A percentile compares a stretch with the other conserved stretches of the same genome.
These are phyloP conservation scores for Vitis riparia DNA, from an alignment of 164 flowering plant genomes.

Conservation along the genomic window DNA sequence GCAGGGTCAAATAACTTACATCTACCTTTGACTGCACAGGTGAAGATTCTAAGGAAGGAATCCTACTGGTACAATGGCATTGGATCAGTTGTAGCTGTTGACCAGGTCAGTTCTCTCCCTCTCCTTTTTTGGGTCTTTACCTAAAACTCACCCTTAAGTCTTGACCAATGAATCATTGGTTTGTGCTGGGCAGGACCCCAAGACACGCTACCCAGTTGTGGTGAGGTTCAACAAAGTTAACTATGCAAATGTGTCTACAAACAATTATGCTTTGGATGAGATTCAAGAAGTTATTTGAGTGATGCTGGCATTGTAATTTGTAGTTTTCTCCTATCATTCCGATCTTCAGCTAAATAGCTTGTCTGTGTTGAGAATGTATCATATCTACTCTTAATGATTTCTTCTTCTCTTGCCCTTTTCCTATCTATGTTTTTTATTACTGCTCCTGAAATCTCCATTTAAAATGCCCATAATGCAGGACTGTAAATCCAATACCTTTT, in stretches of 20 bases:
- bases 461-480: not conserved
- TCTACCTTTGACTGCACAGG: conserved; percentile 39
- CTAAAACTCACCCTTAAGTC: too few relatives aligned
- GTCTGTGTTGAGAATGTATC: conserved; percentile 13
- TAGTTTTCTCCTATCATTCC: conserved; percentile 1
- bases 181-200: conserved; percentile 62
- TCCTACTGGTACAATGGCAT: conserved; percentile 94
- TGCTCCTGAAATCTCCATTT: not conserved
- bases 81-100: conserved; percentile 94
- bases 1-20: too few relatives aligned
- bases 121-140: not conserved
- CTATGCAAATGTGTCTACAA: conserved; percentile 88
- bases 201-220: conserved; percentile 87
- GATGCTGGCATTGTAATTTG: not conserved
- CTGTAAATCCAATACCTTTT: not conserved
- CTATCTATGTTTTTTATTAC: not conserved
- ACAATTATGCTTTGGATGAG: conserved; percentile 97
- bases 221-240: conserved; percentile 91
- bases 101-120: conserved; percentile 57
- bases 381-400: conserved; percentile 19
- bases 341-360: not conserved
- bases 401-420: not conserved
- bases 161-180: not conserved
- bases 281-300: conserved; percentile 68
- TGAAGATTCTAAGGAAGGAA: conserved; percentile 84